phyloP scores from a whole-genome alignment of 1,284 basidiomycete species.

The Coniophora puteana region DNA sequence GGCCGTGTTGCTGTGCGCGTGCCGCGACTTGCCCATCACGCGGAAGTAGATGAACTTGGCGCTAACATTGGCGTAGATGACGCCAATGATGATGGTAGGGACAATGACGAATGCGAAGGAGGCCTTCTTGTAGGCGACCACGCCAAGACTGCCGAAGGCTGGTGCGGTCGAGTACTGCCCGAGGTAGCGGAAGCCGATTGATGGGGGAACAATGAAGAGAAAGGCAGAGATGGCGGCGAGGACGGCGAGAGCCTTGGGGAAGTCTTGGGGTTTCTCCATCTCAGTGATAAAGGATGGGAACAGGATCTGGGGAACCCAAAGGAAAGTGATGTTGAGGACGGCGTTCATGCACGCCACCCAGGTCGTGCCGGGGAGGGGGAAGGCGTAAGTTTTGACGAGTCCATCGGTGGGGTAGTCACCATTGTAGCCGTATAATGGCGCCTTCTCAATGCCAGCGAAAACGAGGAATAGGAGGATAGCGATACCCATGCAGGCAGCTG shows the following conservation, averaged over 20 bases:
- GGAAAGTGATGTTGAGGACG: constrained; percentile 1
- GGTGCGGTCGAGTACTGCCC: not conserved
- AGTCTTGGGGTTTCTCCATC: not conserved
- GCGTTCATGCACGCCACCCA: not conserved
- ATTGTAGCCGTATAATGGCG: not conserved
- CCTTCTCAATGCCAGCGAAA: not conserved
- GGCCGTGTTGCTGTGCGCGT: not conserved
- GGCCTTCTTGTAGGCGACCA: not conserved
- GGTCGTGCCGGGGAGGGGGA: not conserved
- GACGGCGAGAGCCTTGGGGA: not conserved
- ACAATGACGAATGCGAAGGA: not conserved
- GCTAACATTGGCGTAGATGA: constrained; percentile 1
- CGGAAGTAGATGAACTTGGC: not conserved
- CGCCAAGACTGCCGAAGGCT: not conserved
- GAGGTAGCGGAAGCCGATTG: not conserved
- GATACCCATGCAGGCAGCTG: constrained; percentile 1
- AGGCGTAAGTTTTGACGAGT: not conserved
- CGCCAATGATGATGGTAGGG: not conserved
- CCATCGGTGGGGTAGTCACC: not conserved
- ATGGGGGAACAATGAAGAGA: not conserved
- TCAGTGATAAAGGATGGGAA: constrained; percentile 1
- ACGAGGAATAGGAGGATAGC: not conserved
- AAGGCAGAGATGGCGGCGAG: not conserved
- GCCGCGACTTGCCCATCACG: not conserved
- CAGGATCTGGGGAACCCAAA: not conserved